A percentile compares a stretch with the other conserved stretches of the same genome.
These are phyloP conservation scores for Trichoderma aggressivum DNA, from an alignment of 2,329 filamentous ascomycete species.

Conservation along the genomic window DNA sequence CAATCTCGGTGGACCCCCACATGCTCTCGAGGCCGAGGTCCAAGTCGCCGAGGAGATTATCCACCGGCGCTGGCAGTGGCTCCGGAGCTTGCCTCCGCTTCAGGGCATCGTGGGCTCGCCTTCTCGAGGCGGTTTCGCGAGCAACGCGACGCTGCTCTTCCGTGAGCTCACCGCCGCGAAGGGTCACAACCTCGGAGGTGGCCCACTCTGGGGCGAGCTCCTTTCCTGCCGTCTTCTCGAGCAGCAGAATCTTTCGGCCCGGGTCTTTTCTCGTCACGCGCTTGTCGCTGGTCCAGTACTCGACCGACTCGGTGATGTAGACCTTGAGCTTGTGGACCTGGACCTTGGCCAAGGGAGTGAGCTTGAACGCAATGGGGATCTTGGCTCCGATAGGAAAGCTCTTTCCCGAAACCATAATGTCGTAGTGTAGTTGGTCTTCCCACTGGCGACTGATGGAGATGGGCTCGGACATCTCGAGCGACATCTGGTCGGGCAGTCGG, in stretches of 20 bases:
- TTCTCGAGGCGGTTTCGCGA: slow-evolving; percentile 43
- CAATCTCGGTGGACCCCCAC: slow-evolving; percentile 87
- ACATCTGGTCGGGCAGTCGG: slow-evolving; percentile 80
- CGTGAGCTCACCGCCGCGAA: slow-evolving; percentile 74
- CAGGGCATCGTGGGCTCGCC: slow-evolving; percentile 54
- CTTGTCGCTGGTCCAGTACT: slow-evolving; percentile 85
- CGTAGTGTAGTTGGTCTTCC: slow-evolving; percentile 94
- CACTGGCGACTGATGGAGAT: slow-evolving; percentile 91
- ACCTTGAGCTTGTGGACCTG: slow-evolving; percentile 92
- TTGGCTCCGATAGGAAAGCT: slow-evolving; percentile 85
- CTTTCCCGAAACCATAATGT: slow-evolving; percentile 94
- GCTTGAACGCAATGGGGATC: slow-evolving; percentile 89
- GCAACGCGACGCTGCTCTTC: slow-evolving; percentile 47
- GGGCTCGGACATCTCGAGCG: slow-evolving; percentile 84
- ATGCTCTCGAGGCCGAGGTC: slow-evolving; percentile 66
- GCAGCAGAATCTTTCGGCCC: slow-evolving; percentile 76
- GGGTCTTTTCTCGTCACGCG: slow-evolving; percentile 81
- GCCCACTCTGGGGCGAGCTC: slow-evolving; percentile 69
- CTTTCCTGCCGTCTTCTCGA: slow-evolving; percentile 83
- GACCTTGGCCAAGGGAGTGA: slow-evolving; percentile 89
- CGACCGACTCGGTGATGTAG: slow-evolving; percentile 82
- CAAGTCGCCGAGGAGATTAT: slow-evolving; percentile 78
- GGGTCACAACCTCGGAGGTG: slow-evolving; percentile 70
- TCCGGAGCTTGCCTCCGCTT: slow-evolving; percentile 38
- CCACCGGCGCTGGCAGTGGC: slow-evolving; percentile 50